phyloP scores from a whole-genome alignment of 495 filamentous ascomycete genomes.

The Pyrenopolyporus hunteri region DNA sequence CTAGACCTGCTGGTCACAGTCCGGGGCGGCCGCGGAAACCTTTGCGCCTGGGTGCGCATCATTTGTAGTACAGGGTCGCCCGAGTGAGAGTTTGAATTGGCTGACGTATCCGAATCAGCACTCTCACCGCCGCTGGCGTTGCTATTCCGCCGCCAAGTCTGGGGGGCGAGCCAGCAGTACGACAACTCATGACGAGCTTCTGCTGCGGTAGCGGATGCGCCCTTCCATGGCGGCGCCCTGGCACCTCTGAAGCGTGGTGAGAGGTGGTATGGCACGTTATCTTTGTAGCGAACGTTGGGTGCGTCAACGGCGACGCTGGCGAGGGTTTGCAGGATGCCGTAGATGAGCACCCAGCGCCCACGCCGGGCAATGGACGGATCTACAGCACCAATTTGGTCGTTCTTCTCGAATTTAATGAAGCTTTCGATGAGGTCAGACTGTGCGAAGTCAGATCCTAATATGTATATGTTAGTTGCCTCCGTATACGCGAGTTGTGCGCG shows the following conservation, averaged over 20 bases:
- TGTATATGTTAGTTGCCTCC: conserved; percentile 72
- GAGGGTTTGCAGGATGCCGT: conserved; percentile 72
- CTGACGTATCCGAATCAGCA: conserved; percentile 38
- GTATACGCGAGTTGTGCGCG: conserved; percentile 66
- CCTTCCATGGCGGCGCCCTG: conserved; percentile 64
- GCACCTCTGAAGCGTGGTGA: conserved; percentile 62
- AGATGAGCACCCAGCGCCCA: conserved; percentile 76
- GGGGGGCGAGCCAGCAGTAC: conserved; percentile 64
- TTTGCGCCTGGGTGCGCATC: conserved; percentile 32
- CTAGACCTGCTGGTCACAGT: conserved; percentile 39
- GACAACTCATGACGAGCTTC: conserved; percentile 63
- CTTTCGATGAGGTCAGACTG: conserved; percentile 64
- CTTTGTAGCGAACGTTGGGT: conserved; percentile 62
- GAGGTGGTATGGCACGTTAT: conserved; percentile 69
- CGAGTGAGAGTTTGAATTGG: conserved; percentile 15
- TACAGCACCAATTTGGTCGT: conserved; percentile 53
- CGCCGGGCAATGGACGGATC: conserved; percentile 65
- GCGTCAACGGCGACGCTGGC: conserved; percentile 71
- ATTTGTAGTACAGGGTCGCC: conserved; percentile 35
- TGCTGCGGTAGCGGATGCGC: conserved; percentile 39
- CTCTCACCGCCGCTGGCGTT: conserved; percentile 42
- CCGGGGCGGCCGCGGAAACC: conserved; percentile 44
- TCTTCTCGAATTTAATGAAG: conserved; percentile 69
- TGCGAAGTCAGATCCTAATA: conserved; percentile 59
- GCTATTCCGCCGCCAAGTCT: conserved; percentile 54